A percentile compares a stretch with the other conserved stretches of the same genome.
Conservation (phyloP, 176 grass and related monocot genomes). For the Olyra latifolia region DNA sequence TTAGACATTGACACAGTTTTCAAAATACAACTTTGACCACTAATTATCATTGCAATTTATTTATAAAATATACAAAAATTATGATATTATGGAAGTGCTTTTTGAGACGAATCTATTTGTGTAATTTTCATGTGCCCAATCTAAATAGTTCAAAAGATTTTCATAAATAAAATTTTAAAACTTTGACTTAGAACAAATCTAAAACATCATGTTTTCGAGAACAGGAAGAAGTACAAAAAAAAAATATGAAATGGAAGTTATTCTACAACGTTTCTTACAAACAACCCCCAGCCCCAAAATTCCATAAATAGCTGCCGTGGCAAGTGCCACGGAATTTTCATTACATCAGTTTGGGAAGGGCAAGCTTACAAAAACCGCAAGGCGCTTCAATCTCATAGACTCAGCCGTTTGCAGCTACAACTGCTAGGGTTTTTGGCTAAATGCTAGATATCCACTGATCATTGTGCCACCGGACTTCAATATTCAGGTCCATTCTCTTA, state of each 20-base stretch:
- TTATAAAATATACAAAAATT: too few species aligned
- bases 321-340: neutral
- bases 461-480: constrained; percentile 61
- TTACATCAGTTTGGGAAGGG: constrained; percentile 36
- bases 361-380: constrained; percentile 38
- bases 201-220: too few species aligned
- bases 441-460: constrained; percentile 35
- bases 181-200: too few species aligned
- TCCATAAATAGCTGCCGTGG: constrained; percentile 14
- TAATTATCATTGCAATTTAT: too few species aligned
- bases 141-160: too few species aligned
- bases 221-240: too few species aligned
- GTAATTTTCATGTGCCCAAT: too few species aligned
- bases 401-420: constrained; percentile 23
- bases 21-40: too few species aligned
- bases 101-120: too few species aligned
- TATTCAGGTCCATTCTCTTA: constrained; percentile 56
- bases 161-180: too few species aligned
- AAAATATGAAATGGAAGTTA: constrained; percentile 24
- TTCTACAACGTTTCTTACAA: constrained; percentile 54
- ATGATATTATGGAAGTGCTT: too few species aligned
- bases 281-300: constrained; percentile 34
- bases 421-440: constrained; percentile 30
- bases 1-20: too few species aligned
- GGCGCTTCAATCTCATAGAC: constrained; percentile 32